Conservation (phyloP, 192 early-diverging fungal genomes). For the Kappamyces sp. region DNA sequence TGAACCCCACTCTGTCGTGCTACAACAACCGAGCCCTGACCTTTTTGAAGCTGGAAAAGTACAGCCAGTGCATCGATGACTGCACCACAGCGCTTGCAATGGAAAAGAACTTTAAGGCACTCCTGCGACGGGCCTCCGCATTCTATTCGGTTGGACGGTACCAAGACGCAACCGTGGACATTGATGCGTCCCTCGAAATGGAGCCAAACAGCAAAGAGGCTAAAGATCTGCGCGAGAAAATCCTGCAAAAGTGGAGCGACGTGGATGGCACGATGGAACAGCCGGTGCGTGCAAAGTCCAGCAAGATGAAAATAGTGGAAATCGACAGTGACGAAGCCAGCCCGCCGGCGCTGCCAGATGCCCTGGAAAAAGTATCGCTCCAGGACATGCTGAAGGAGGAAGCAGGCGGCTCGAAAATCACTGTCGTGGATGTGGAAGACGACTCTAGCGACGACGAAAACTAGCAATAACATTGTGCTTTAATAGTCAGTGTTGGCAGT, state of each 20-base stretch:
- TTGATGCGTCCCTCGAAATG: slow-evolving; percentile 8
- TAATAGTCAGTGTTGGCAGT: background rate
- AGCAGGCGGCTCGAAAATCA: background rate
- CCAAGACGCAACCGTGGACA: slow-evolving; percentile 13
- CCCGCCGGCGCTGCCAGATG: too few relatives aligned
- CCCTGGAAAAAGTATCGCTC: too few relatives aligned
- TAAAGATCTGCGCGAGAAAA: slow-evolving; percentile 7
- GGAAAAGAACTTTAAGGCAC: slow-evolving; percentile 17
- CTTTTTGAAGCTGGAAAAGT: slow-evolving; percentile 21
- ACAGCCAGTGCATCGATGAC: slow-evolving; percentile 5
- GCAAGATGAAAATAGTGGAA: slow-evolving; percentile 16
- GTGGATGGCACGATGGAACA: slow-evolving; percentile 14
- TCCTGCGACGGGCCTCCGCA: slow-evolving; percentile 20
- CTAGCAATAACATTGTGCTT: background rate
- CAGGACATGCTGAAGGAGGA: background rate
- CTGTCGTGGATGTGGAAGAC: slow-evolving; percentile 4
- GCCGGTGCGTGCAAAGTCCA: slow-evolving; percentile 1
- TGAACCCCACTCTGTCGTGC: background rate
- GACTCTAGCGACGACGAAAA: slow-evolving; percentile 9
- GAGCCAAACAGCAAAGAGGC: slow-evolving; percentile 20
- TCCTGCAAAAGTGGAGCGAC: slow-evolving; percentile 5
- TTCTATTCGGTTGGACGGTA: slow-evolving; percentile 22
- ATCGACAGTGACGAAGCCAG: slow-evolving; percentile 16
- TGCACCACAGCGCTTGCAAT: slow-evolving; percentile 1
- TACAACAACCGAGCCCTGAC: slow-evolving; percentile 25